These are phyloP conservation scores for Tephrocybe sp. DNA, from an alignment of 768 basidiomycete species.

Conservation along the genomic window DNA sequence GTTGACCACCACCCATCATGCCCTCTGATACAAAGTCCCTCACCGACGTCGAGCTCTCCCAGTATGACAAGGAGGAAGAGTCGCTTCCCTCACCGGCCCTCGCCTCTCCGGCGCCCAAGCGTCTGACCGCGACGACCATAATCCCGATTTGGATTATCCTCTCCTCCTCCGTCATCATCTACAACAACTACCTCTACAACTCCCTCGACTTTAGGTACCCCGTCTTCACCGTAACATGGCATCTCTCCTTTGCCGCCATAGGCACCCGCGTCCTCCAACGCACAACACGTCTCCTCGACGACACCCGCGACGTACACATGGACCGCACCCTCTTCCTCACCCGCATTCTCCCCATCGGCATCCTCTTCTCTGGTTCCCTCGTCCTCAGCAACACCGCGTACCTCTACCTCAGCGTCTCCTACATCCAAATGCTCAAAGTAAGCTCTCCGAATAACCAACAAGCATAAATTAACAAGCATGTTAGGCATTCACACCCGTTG, in stretches of 20 bases:
- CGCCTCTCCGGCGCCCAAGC: slow-evolving; percentile 40
- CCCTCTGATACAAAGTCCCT: slow-evolving; percentile 4
- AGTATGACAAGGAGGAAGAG: slow-evolving; percentile 6
- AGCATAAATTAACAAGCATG: background rate
- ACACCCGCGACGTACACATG: slow-evolving; percentile 76
- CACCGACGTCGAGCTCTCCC: slow-evolving; percentile 13
- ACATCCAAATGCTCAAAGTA: slow-evolving; percentile 94
- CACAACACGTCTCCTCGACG: slow-evolving; percentile 81
- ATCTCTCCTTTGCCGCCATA: slow-evolving; percentile 73
- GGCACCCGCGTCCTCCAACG: slow-evolving; percentile 86
- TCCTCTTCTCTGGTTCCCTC: slow-evolving; percentile 91
- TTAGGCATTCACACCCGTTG: slow-evolving; percentile 88
- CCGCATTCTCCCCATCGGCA: slow-evolving; percentile 90
- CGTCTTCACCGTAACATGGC: slow-evolving; percentile 92
- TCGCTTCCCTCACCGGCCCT: slow-evolving; percentile 31
- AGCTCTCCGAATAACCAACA: background rate
- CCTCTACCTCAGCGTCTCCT: slow-evolving; percentile 87
- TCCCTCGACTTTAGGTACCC: slow-evolving; percentile 84
- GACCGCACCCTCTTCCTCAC: slow-evolving; percentile 74
- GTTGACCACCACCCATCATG: slow-evolving; percentile 7
- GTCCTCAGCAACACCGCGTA: slow-evolving; percentile 92
- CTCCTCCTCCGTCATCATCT: slow-evolving; percentile 89
- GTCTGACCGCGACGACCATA: slow-evolving; percentile 65
- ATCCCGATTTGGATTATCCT: slow-evolving; percentile 94
- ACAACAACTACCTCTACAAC: slow-evolving; percentile 93